Evolutionary conservation across 257 asterid species (phyloP), one percentile per base, ranked within the genome.

Genomic region (Solanum medicagineum): DNA sequence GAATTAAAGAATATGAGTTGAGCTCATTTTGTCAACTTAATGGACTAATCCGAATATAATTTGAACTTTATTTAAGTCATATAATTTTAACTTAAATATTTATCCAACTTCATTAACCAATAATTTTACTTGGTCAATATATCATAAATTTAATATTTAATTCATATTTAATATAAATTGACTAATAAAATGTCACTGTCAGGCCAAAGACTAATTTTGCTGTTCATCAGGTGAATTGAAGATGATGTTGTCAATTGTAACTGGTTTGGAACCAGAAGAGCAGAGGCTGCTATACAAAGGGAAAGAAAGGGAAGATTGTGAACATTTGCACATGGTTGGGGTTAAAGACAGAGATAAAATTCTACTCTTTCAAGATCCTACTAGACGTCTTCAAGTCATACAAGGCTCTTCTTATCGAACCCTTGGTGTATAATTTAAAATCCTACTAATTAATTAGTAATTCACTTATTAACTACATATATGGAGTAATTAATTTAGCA

Each of bases 261-360:
- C 47, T 7, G 22, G 74, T 29, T 66, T 32, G n/a, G 74, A 66
- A 68, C 22, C 49, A 68, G 16, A 32, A 16, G 75, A 68, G 49
- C 22, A 32, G 49, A 68, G 75, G 22, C n/a, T 68, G 17, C 2
- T 68, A 16, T 68, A 87, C 91, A 94, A 89, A 89, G 98, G 97
- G 12, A 94, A 93, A 85, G 98, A 93, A 80, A 92, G 98, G 75
- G 98, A 93, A 32, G 95, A 94, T 26, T 29, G 85, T 24, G 97
- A 94, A 24, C 93, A 91, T 69, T 85, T 94, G 87, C 97, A 94
- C 91, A 93, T 94, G 98, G 92, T 92, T 16, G 98, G 98, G 16
- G 96, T 94, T 10, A 89, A 85, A 86, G 94, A 94, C 62, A 89
- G 87, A 57, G 98, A 93, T 88, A 94, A 94, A 88, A 93, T 94